Evolutionary conservation across 305 asterid species (phyloP).

Genomic region (Fraxinus angustifolia): DNA sequence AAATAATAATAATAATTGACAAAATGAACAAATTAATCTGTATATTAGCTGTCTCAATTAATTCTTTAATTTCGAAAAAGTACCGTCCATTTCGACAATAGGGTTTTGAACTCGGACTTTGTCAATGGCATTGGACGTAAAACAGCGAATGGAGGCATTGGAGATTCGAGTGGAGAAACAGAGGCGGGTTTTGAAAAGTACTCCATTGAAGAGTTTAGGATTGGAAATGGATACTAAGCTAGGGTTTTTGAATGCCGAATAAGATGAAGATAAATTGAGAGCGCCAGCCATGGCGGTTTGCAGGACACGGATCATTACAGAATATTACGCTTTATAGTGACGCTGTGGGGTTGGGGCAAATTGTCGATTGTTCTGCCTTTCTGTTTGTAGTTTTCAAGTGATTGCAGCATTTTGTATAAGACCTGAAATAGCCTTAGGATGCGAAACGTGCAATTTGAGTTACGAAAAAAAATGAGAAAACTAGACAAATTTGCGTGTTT

Average conservation of each 20-base stretch:
- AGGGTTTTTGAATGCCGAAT: slow-evolving; percentile 26
- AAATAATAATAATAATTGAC: neutral
- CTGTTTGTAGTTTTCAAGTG: neutral
- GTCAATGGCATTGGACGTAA: slow-evolving; percentile 40
- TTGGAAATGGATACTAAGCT: slow-evolving; percentile 20
- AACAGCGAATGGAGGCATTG: slow-evolving; percentile 57
- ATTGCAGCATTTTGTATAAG: neutral
- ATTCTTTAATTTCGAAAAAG: neutral
- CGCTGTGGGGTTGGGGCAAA: slow-evolving; percentile 14
- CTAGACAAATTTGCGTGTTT: neutral
- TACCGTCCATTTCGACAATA: slow-evolving; percentile 95
- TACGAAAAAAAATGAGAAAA: neutral
- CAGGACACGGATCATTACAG: slow-evolving; percentile 43
- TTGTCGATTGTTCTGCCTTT: neutral
- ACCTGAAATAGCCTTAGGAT: neutral
- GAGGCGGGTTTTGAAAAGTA: slow-evolving; percentile 23
- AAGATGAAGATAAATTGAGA: slow-evolving; percentile 33
- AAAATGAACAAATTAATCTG: neutral
- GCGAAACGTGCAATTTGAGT: neutral
- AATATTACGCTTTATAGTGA: slow-evolving; percentile 17
- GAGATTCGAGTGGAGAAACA: slow-evolving; percentile 32
- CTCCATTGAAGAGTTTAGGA: slow-evolving; percentile 19
- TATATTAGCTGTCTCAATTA: neutral
- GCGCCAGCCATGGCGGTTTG: slow-evolving; percentile 53
- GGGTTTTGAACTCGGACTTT: slow-evolving; percentile 74